Base-by-base conservation (phyloP, 2,329 filamentous ascomycete species). In the Diaporthe sp. region DNA sequence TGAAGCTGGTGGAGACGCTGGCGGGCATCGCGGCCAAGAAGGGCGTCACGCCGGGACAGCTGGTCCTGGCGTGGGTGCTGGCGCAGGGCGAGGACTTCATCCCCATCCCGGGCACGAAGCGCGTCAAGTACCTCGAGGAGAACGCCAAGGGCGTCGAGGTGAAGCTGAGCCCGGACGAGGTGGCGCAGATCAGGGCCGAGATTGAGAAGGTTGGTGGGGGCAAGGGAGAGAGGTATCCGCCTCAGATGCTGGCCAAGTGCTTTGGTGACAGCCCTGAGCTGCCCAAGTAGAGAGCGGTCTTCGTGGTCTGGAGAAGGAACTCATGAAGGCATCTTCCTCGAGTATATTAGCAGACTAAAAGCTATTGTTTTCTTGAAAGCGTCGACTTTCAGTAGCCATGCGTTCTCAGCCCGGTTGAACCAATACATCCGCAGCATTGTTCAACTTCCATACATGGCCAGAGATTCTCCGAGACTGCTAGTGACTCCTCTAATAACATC, bases 11-110 rank as follows among this genome's bases (percentile, higher is more conserved):
- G 22, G 74, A 81, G 40, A 77, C 78, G n/a, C 67, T 82, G 22
- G 74, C 77, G 9, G 74, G 76, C 8, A 77, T 82, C 38, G 79
- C 80, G 2, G 78, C 78, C 66, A 76, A 81, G 72, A 81, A 82
- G 71, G 83, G 84, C 0, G 84, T 81, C 73, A 89, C 88, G 0
- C 79, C 86, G 1, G 84, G 85, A 5, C 89, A 91, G 81, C 81
- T 91, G 35, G 86, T 87, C 1, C 78, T 92, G 13, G 88, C 87
- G 2, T 92, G 90, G 89, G 82, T 90, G 9, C 77, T 85, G 71
- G 82, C 84, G 10, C 86, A 88, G 72, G 88, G 87, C 7, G 82
- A 84, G 8, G 83, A 84, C 78, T 82, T 83, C 69, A 81, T 83
- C 61, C 82, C 82, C 4, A 83, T 83, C 58, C 82, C 82, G 0